phyloP scores from a whole-genome alignment of 2,329 filamentous ascomycete species.

The Pyrenochaeta sp. region DNA sequence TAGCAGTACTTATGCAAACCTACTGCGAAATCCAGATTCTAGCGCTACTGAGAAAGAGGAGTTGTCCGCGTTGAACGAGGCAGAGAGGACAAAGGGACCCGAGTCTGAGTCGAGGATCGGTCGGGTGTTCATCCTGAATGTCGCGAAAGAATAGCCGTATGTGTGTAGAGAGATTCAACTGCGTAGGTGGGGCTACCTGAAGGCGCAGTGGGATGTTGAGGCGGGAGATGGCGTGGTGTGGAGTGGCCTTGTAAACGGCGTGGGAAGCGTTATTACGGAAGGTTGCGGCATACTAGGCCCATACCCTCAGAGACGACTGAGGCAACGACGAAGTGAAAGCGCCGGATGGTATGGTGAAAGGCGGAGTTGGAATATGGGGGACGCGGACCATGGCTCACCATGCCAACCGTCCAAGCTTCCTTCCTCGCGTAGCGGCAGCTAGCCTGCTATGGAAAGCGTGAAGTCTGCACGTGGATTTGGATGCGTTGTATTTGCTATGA shows the following conservation, averaged over 20 bases:
- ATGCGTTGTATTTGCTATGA: not conserved
- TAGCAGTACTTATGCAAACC: conserved; percentile 42
- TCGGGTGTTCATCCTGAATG: conserved; percentile 80
- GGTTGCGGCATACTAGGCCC: conserved; percentile 35
- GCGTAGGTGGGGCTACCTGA: conserved; percentile 21
- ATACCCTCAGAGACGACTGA: conserved; percentile 25
- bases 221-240: conserved; percentile 6
- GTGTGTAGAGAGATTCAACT: not conserved
- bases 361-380: conserved; percentile 9
- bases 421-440: conserved; percentile 27
- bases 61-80: conserved; percentile 84
- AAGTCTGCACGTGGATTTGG: not conserved
- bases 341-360: conserved; percentile 1
- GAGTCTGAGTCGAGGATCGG: conserved; percentile 81
- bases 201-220: conserved; percentile 16
- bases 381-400: conserved; percentile 13
- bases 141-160: not conserved
- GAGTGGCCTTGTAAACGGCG: conserved; percentile 25
- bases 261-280: conserved; percentile 10
- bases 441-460: conserved; percentile 12
- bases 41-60: conserved; percentile 88
- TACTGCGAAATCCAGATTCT: conserved; percentile 85
- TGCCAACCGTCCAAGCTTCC: conserved; percentile 28
- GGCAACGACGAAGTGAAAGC: conserved; percentile 10
- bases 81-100: conserved; percentile 79